Evolutionary conservation across 2,329 filamentous ascomycete species (phyloP), one percentile per base, ranked within the genome.

Genomic region (Bipolaris sorokiniana): DNA sequence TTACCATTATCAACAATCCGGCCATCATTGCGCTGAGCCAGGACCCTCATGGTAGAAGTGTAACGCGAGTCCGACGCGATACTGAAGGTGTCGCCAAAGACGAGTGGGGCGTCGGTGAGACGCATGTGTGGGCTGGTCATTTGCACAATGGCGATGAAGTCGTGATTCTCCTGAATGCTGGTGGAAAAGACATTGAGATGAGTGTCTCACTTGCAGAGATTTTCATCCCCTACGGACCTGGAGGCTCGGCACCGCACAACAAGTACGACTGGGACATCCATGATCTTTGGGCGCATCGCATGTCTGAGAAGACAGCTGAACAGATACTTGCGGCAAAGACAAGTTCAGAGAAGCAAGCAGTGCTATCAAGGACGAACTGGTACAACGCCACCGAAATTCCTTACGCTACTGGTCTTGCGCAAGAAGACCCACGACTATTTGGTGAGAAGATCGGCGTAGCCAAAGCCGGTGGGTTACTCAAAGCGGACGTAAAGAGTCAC

Each of bases 1-100:
- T 83, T 11, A 71, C 68, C 2, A 78, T 81, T 5, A 67, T 78
- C 26, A 77, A 73, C 47, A 78, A 78, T 42, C 67, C 66, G 1
- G 67, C 67, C n/a, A 67, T 70, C 18, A 66, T 70, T 13, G 66
- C 67, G 11, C 58, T 70, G 5, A 70, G 63, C 37, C 67, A 70
- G 15, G 66, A 70, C 16, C 64, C 67, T 2, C 66, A 68, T 45
- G 67, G 64, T 10, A 55, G 67, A 3, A 63, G 59, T 11, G 63
- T 67, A 7, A 70, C 66, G 13, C 64, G 66, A 15, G 66, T 70
- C 6, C 54, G 62, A 40, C 48, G 56, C 20, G 61, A 68, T 42
- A 68, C 61, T 7, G 49, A 53, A 13, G 59, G 57, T 9, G 61
- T 65, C 3, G 58, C 63, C 15, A 64, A 67, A 36, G 66, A 70